These are phyloP conservation scores for Penicillium sp. DNA, from an alignment of 2,329 filamentous ascomycete genomes.

Conservation along the genomic window DNA sequence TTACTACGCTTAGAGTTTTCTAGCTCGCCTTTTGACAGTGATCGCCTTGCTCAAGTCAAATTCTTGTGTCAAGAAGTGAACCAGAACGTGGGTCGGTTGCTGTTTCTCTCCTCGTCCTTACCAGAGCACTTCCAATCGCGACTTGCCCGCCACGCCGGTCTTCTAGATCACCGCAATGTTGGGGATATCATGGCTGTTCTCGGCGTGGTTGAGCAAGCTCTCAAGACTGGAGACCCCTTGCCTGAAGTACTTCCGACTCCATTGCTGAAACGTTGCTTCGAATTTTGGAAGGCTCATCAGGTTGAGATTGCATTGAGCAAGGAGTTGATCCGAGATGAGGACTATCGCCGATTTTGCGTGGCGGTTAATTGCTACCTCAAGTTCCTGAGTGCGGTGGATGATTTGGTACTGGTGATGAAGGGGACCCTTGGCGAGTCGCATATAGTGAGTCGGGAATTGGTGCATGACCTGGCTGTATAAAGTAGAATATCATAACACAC, in stretches of 20 bases:
- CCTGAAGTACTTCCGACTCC: slow-evolving; percentile 56
- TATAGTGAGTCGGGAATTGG: slow-evolving; percentile 30
- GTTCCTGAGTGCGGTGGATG: slow-evolving; percentile 50
- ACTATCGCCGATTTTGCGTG: slow-evolving; percentile 54
- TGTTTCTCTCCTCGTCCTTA: slow-evolving; percentile 37
- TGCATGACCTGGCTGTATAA: slow-evolving; percentile 12
- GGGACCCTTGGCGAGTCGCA: slow-evolving; percentile 49
- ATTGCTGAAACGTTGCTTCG: slow-evolving; percentile 43
- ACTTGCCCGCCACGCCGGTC: slow-evolving; percentile 43
- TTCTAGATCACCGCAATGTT: slow-evolving; percentile 50
- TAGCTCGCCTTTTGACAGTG: slow-evolving; percentile 42
- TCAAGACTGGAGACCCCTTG: slow-evolving; percentile 54
- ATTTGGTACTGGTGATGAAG: slow-evolving; percentile 52
- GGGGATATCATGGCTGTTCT: slow-evolving; percentile 58
- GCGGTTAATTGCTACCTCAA: slow-evolving; percentile 51
- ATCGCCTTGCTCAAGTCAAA: slow-evolving; percentile 37
- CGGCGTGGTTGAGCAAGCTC: slow-evolving; percentile 51
- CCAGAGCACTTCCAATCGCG: slow-evolving; percentile 47
- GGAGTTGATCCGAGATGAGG: slow-evolving; percentile 44
- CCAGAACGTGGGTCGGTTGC: slow-evolving; percentile 40
- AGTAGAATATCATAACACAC: not conserved
- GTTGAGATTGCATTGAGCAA: slow-evolving; percentile 35
- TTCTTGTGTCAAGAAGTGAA: slow-evolving; percentile 38
- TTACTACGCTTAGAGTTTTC: slow-evolving; percentile 46
- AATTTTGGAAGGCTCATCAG: slow-evolving; percentile 28